phyloP scores from a whole-genome alignment of 768 basidiomycete genomes.

The Mycena olivaceomarginata region DNA sequence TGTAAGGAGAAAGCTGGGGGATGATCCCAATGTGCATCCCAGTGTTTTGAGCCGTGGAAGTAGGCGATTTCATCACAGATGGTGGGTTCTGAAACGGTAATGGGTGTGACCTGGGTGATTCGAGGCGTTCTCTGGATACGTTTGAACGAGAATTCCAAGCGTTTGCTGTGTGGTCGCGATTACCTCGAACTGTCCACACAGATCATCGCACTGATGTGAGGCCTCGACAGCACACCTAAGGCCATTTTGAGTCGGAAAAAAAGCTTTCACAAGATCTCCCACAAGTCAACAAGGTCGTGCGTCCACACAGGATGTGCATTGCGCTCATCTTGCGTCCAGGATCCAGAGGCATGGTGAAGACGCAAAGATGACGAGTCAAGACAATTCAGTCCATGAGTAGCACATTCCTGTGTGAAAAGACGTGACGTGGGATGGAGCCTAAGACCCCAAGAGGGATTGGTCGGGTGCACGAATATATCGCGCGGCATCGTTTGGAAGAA shows the following conservation, averaged over 20 bases:
- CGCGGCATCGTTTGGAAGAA: not conserved
- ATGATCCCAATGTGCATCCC: slow-evolving; percentile 37
- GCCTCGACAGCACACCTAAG: slow-evolving; percentile 13
- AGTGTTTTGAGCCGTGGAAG: slow-evolving; percentile 33
- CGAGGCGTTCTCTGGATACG: too few relatives aligned
- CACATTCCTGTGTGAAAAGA: slow-evolving; percentile 3
- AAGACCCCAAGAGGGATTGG: slow-evolving; percentile 24
- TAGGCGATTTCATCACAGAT: slow-evolving; percentile 36
- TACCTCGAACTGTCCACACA: slow-evolving; percentile 23
- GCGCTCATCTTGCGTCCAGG: slow-evolving; percentile 37
- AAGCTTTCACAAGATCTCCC: not conserved
- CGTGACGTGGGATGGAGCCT: slow-evolving; percentile 35
- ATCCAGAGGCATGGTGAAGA: slow-evolving; percentile 21
- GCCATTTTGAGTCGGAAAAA: not conserved
- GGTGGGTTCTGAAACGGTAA: not conserved
- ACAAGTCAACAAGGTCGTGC: slow-evolving; percentile 33
- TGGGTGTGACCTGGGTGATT: too few relatives aligned
- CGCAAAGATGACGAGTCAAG: not conserved
- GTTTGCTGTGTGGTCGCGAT: not conserved
- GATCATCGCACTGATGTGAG: slow-evolving; percentile 30
- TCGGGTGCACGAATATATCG: slow-evolving; percentile 19
- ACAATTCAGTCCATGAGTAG: slow-evolving; percentile 7
- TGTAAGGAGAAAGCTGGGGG: slow-evolving; percentile 10
- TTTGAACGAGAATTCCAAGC: too few relatives aligned
- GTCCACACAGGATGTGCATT: slow-evolving; percentile 37